Evolutionary conservation across 345 rosid genomes (phyloP), one percentile per base, ranked within the genome.

Genomic region (Dimocarpus longan): DNA sequence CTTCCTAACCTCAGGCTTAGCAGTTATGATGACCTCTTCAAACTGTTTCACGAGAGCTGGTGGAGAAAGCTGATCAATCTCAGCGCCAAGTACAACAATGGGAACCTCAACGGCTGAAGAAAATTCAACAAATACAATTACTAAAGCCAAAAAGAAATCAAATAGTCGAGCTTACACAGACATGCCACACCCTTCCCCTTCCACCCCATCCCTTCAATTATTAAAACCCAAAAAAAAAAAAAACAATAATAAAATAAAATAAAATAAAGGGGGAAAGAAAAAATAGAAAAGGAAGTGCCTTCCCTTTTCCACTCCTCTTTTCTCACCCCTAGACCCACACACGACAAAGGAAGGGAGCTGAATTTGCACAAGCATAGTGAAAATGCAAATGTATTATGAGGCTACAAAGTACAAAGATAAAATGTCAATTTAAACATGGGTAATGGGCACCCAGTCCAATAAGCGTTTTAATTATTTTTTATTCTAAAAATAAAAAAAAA

Each of bases 1-100:
- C 57, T 67, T 71, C 75, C 71, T 80, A 90, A 90, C 93, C 93
- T 84, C 86, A 5, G 87, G 66, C 62, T 83, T 85, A 1, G 88
- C 44, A 66, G 77, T 73, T 63, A 89, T 76, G 78, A 89, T 76
- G 78, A 87, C 44, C 76, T 84, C 83, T 71, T 87, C 88, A 79
- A 89, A 91, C 67, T 89, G 84, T 67, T 83, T 88, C 73, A 89
- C 43, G 37, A 89, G 89, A 66, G 74, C 80, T 0, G 90, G 90
- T 22, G 97, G 93, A 0, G 87, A 76, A 0, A 70, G 8, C 0
- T 48, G 74, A 80, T 91, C 97, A 11, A 79, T 19, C 70, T 88
- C 91, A 63, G 93, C 95, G 80, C 91, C 95, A 40, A 91, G 59
- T 10, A 91, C 57, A n/a, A 88, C 75, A 68, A 89, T 76, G 46